phyloP scores from a whole-genome alignment of 2,329 filamentous ascomycete genomes.

The Clonostachys byssicola region DNA sequence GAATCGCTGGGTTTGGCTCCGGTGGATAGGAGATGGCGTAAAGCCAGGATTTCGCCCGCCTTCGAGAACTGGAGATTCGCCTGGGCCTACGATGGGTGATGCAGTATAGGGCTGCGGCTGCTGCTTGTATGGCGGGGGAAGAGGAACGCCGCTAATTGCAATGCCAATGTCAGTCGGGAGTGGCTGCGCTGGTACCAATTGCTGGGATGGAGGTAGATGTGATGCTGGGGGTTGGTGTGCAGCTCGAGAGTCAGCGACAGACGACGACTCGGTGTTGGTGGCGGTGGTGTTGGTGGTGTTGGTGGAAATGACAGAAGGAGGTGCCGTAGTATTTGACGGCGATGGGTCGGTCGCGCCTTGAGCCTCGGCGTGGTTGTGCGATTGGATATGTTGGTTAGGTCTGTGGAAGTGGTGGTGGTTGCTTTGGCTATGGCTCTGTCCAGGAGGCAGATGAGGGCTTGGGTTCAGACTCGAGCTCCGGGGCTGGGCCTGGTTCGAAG shows the following conservation, averaged over 20 bases:
- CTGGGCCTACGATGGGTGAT: constrained; percentile 14
- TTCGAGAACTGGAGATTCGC: constrained; percentile 19
- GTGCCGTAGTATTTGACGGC: not conserved
- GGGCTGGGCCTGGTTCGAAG: constrained; percentile 7
- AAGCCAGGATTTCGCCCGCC: constrained; percentile 35
- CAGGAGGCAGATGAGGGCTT: not conserved
- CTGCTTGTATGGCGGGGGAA: constrained; percentile 10
- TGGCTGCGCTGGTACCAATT: not conserved
- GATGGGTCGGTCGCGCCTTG: constrained; percentile 7
- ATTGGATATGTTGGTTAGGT: too few relatives aligned
- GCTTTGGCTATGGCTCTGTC: constrained; percentile 1
- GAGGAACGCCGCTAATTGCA: constrained; percentile 3
- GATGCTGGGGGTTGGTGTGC: not conserved
- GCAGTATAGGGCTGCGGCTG: constrained; percentile 10
- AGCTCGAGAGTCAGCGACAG: constrained; percentile 1
- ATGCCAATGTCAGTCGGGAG: not conserved
- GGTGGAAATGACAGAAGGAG: not conserved
- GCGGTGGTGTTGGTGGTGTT: not conserved
- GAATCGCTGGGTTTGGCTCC: constrained; percentile 49
- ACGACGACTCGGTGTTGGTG: constrained; percentile 1
- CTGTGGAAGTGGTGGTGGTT: too few relatives aligned
- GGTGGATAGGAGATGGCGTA: constrained; percentile 35
- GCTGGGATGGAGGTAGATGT: not conserved
- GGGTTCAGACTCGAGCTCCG: constrained; percentile 1
- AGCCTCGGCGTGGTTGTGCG: constrained; percentile 3